Evolutionary conservation across 208 protist species (phyloP).

Genomic region (Porcisia deanei): DNA sequence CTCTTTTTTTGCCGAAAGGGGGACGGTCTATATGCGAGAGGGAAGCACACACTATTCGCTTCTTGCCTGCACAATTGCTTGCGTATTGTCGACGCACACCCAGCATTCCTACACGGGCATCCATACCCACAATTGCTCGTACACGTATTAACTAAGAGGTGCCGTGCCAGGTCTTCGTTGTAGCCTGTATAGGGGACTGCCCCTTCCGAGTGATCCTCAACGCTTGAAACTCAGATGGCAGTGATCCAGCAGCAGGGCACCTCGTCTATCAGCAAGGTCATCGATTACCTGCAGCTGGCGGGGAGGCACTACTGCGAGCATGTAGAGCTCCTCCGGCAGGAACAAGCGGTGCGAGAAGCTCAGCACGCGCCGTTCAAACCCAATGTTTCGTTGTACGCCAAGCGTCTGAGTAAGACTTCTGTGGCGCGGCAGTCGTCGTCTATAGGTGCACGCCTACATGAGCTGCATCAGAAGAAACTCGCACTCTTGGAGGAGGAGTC

Average conservation of each 20-base stretch:
- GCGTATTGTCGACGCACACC: neutral
- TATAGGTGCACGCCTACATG: slow-evolving; percentile 61
- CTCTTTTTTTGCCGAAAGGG: neutral
- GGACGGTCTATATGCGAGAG: neutral
- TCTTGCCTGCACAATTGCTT: neutral
- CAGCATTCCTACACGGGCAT: neutral
- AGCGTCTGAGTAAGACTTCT: slow-evolving; percentile 33
- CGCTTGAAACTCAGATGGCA: neutral
- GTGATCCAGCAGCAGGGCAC: slow-evolving; percentile 1
- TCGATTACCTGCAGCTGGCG: slow-evolving; percentile 64
- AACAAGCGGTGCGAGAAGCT: slow-evolving; percentile 43
- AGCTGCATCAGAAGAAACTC: slow-evolving; percentile 48
- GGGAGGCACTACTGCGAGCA: slow-evolving; percentile 69
- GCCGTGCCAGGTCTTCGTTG: neutral
- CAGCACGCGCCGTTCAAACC: slow-evolving; percentile 54
- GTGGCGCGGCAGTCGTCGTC: slow-evolving; percentile 37
- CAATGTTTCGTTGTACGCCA: slow-evolving; percentile 46
- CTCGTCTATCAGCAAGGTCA: slow-evolving; percentile 33
- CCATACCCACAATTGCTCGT: neutral
- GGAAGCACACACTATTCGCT: neutral
- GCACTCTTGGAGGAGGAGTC: slow-evolving; percentile 33
- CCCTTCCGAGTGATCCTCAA: neutral
- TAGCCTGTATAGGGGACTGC: neutral
- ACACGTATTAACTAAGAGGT: neutral
- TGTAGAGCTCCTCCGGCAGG: slow-evolving; percentile 58